Percentiles rank a stretch among this genome's conserved stretches.
These are phyloP conservation scores for Arabidopsis hybrid DNA, from an alignment of 441 rosid species.

Conservation along the genomic window DNA sequence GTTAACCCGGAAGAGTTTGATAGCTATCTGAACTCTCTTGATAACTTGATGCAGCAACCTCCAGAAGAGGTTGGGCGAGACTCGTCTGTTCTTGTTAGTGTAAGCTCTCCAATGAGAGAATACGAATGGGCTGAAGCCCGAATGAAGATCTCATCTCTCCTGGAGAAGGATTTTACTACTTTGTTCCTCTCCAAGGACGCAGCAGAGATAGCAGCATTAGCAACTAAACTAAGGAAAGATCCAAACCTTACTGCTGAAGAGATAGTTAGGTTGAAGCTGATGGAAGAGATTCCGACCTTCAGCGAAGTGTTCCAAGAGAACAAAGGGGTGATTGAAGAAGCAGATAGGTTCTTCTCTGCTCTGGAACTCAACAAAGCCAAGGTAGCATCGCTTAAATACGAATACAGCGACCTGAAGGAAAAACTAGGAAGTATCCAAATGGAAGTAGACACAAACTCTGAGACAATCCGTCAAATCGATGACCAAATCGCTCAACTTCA, in stretches of 20 bases:
- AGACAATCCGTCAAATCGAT: slow-evolving; percentile 62
- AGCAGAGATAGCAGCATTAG: slow-evolving; percentile 55
- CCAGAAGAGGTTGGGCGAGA: slow-evolving; percentile 41
- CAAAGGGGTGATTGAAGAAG: slow-evolving; percentile 57
- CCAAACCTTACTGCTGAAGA: slow-evolving; percentile 65
- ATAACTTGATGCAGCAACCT: slow-evolving; percentile 63
- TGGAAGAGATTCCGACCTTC: slow-evolving; percentile 69
- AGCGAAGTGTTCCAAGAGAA: slow-evolving; percentile 70
- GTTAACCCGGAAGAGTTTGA: slow-evolving; percentile 72
- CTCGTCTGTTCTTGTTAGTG: slow-evolving; percentile 28
- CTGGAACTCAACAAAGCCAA: slow-evolving; percentile 66
- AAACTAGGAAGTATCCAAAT: slow-evolving; percentile 59
- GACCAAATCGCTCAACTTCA: slow-evolving; percentile 66
- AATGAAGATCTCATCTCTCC: slow-evolving; percentile 61
- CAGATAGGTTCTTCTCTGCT: slow-evolving; percentile 55
- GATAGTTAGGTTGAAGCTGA: slow-evolving; percentile 69
- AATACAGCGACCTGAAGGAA: slow-evolving; percentile 67
- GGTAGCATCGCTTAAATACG: slow-evolving; percentile 59
- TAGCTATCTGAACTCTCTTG: slow-evolving; percentile 67
- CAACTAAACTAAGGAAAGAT: slow-evolving; percentile 62
- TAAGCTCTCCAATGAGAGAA: slow-evolving; percentile 45
- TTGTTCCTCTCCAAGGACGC: slow-evolving; percentile 56
- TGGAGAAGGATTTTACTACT: slow-evolving; percentile 59
- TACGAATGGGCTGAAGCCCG: slow-evolving; percentile 69
- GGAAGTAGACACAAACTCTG: slow-evolving; percentile 54